Evolutionary conservation across 2,329 filamentous ascomycete species (phyloP).

Genomic region (Colletotrichum cereale): DNA sequence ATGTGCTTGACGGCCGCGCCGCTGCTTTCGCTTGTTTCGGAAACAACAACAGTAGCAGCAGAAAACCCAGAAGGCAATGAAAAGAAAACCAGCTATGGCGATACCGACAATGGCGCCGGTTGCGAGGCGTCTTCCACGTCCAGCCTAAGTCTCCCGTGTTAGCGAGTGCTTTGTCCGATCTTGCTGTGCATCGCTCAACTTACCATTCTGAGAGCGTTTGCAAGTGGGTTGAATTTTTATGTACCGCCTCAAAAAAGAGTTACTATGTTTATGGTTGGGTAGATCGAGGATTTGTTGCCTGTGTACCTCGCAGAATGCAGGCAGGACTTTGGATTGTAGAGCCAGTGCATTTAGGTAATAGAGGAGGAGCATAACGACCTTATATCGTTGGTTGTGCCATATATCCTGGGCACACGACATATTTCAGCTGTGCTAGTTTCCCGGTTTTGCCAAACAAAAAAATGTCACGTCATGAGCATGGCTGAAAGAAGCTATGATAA

Average conservation of each 20-base stretch:
- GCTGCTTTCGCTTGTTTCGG: conserved; percentile 35
- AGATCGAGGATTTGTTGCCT: background rate
- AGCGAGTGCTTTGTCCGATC: background rate
- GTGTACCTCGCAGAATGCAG: background rate
- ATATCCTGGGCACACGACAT: conserved; percentile 30
- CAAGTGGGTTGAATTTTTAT: background rate
- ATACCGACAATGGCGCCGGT: conserved; percentile 40
- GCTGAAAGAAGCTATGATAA: conserved; percentile 21
- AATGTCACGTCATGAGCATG: conserved; percentile 24
- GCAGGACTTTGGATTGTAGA: background rate
- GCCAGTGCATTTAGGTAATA: background rate
- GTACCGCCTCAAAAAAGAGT: background rate
- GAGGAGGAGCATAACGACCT: background rate
- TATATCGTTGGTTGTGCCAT: background rate
- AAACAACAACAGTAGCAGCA: conserved; percentile 41
- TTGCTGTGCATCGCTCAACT: background rate
- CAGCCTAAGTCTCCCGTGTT: conserved; percentile 1
- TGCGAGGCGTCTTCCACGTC: conserved; percentile 39
- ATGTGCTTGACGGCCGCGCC: conserved; percentile 11
- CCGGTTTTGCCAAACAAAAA: background rate
- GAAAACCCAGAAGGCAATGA: conserved; percentile 26
- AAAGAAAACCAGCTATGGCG: conserved; percentile 38
- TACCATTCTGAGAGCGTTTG: conserved; percentile 9
- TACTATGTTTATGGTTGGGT: background rate
- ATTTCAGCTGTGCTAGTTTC: background rate